Evolutionary conservation across 1,139 yeast species (phyloP).

Genomic region (Komagataea norvegica): DNA sequence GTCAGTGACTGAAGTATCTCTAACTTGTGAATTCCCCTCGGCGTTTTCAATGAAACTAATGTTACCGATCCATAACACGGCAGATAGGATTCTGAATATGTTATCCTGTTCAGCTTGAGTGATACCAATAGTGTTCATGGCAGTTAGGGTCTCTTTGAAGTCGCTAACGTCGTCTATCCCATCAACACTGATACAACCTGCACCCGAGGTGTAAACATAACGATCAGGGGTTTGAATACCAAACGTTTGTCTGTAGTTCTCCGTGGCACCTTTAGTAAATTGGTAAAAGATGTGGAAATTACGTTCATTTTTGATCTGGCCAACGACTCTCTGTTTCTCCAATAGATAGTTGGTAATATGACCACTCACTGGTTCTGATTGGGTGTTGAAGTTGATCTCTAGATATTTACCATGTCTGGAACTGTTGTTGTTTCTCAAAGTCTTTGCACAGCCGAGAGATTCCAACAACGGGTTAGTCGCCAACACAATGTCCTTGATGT

Average conservation of each 20-base stretch:
- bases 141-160: slow-evolving; percentile 72
- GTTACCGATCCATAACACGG: slow-evolving; percentile 93
- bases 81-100: slow-evolving; percentile 79
- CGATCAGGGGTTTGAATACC: slow-evolving; percentile 95
- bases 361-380: slow-evolving; percentile 89
- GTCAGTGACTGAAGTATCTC: slow-evolving; percentile 84
- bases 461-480: slow-evolving; percentile 97
- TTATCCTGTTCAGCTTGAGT: slow-evolving; percentile 80
- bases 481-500: slow-evolving; percentile 93
- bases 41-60: slow-evolving; percentile 81
- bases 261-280: slow-evolving; percentile 87
- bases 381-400: slow-evolving; percentile 79
- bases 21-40: slow-evolving; percentile 75
- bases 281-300: slow-evolving; percentile 97
- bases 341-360: slow-evolving; percentile 91
- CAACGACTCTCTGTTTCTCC: slow-evolving; percentile 93
- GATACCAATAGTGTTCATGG: slow-evolving; percentile 87
- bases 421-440: slow-evolving; percentile 91
- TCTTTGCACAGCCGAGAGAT: slow-evolving; percentile 98
- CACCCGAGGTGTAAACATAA: slow-evolving; percentile 81
- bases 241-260: slow-evolving; percentile 71
- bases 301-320: slow-evolving; percentile 88
- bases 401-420: slow-evolving; percentile 97
- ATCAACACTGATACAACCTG: slow-evolving; percentile 80
- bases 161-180: slow-evolving; percentile 82